Evolutionary conservation across 495 filamentous ascomycete species (phyloP), one percentile per base, ranked within the genome.

Genomic region (Sordaria brevicollis): DNA sequence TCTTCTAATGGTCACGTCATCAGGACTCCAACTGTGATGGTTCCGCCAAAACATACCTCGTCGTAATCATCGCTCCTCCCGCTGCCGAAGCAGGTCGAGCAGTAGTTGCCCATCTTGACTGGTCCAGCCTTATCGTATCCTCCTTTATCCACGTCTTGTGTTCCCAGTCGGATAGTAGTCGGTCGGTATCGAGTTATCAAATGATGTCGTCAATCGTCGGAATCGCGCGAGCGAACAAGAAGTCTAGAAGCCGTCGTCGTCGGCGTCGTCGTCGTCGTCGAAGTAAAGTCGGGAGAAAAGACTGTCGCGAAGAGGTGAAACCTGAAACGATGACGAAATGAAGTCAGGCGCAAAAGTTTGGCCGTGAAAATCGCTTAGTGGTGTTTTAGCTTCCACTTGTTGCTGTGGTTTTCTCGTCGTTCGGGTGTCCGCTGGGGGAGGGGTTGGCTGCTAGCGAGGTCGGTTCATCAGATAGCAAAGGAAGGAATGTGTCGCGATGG

Each of bases 1-100:
- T 67, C 67, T 71, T 10, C 43, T 13, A 17, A 41, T 25, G 29
- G 36, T 57, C 25, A 38, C 39, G 66, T n/a, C 31, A 66, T 35
- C 9, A 0, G 37, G n/a, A n/a, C n/a, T n/a, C n/a, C n/a, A 19
- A 66, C 41, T 13, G 65, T 15, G 15, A 65, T 31, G 67, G 37
- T 8, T 31, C 15, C 25, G 65, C n/a, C 33, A 6, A 43, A 35
- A 33, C 75, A 39, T 68, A 83, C 82, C 76, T 83, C 81, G 41
- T 83, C 81, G 65, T 80, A 78, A 33, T 76, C 77, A 71, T 83
- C 79, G 70, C 71, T 77, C 41, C 79, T 79, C 49, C 78, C 76
- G 67, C 75, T 68, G 73, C 82, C 82, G 68, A 84, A 74, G 71
- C 82, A 84, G 7, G 82, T 83, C 35, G 79, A 76, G 74, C 82